Evolutionary conservation across 192 early-diverging fungal genomes (phyloP), one percentile per base, ranked within the genome.

Genomic region (Funneliformis geosporum): DNA sequence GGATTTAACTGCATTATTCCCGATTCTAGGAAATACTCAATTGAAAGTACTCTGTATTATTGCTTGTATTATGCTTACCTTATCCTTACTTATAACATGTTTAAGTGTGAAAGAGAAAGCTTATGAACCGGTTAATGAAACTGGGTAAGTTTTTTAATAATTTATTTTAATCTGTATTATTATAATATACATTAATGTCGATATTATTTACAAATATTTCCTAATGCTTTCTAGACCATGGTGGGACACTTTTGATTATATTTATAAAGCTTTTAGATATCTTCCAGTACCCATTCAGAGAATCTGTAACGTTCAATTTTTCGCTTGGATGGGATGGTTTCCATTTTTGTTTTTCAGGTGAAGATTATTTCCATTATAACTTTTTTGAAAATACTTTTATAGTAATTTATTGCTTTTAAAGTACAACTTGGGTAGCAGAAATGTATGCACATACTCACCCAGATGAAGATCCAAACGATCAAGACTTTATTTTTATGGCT

Each of bases 241-340:
- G 67, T 82, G 85, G 65, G 67, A 80, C 50, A 87, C 86, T 21
- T 60, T 89, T 7, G 65, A 78, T 16, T 87, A 87, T 55, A 89
- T 89, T 42, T 88, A 86, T 87, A 82, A 77, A 66, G 88, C 91
- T 2, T 80, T 95, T 55, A 80, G 89, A 47, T 75, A 83, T 28
- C 80, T 98, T 73, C 96, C 97, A 2, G 68, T 14, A 5, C 87
- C 92, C 9, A 87, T 97, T 28, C 92, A 93, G 67, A 85, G 87
- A 68, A 86, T 98, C 23, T 97, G 94, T 82, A 93, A 93, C 73
- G 89, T 95, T 14, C 96, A 99, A 81, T 94, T 99, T 74, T 96
- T 96, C 87, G 90, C 94, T 38, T 99, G 96, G 96, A 91, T 97
- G 82, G 96, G 94, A 11, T 96, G 96, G 94, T 99, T 99, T 78